Evolutionary conservation across 2,329 filamentous ascomycete genomes (phyloP), one percentile per base, ranked within the genome.

Genomic region (Trichophyton rubrum): DNA sequence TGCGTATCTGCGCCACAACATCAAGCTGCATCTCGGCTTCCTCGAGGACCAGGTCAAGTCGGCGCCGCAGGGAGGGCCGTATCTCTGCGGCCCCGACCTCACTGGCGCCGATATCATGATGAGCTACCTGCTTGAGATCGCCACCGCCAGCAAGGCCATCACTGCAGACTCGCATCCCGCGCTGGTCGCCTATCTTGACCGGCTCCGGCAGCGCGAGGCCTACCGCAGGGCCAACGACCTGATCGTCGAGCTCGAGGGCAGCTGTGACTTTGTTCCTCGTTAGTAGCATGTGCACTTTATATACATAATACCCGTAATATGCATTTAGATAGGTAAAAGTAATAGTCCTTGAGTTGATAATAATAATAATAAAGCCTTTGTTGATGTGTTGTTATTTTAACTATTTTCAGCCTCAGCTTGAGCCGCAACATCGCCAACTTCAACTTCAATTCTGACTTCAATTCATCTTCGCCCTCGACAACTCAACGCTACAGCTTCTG

Each of bases 91-190:
- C 5, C 68, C 69, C 33, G 67, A 74, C 9, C 62, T 79, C 59
- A 76, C 73, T 0, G 76, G 73, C 0, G 76, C 76, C 1, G 77
- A 79, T 62, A 77, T 79, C 27, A 66, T 79, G 66, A 71, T 79
- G 67, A 76, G 75, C 59, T 78, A 78, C 62, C 75, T 76, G 0
- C 60, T 79, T 1, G 72, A 75, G 57, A 74, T 74, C 38, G 72
- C 72, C 8, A 64, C 65, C 17, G 68, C 62, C n/a, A 64, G 65
- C 3, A 68, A 71, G 2, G 60, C 74, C 4, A 62, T 77, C 27
- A 67, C 70, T 30, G 63, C 69, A 60, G 70, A 71, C 1, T 68
- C 70, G 56, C 75, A 73, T 62, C 77, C 77, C 33, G 24, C 15
- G 59, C 58, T 65, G 59, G 33, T 38, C 7, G 33, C 33, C 1